Evolutionary conservation across 768 basidiomycete species (phyloP), one percentile per base, ranked within the genome.

Genomic region (Chlorophyllum brunneum): DNA sequence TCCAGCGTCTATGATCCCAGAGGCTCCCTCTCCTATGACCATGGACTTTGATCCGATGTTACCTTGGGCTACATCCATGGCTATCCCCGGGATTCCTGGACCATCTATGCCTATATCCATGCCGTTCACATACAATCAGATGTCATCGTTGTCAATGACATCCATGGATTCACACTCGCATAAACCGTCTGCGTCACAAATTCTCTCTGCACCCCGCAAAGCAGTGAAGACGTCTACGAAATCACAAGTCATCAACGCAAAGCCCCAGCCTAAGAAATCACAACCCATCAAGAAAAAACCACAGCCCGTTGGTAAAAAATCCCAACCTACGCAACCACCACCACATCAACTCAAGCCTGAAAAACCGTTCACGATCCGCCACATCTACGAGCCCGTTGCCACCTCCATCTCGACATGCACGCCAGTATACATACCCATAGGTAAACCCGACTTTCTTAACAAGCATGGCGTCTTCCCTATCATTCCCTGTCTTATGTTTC

Each of bases 391-490:
- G n/a, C 13, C 11, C 11, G 22, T 22, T 8, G 13, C 26, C 38
- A 31, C 38, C 11, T 26, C 18, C 22, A n/a, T 1, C 13, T 47
- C 51, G 46, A 58, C 55, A n/a, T 54, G 57, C 31, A 54, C 60
- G 1, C 53, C 58, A 5, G 39, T 58, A 23, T 40, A 58, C 23
- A 23, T 57, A 1, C 56, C 62, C 1, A 80, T 80, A 37, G 80
- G 80, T 10, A 73, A 80, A 46, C 68, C 65, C 10, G 75, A 78
- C 51, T 68, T 71, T 0, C 64, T 72, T 10, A 72, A 73, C 56
- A 76, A 70, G 54, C 76, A 75, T 55, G 77, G 78, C n/a, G 65
- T 68, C 2, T 81, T 78, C 60, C 61, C 65, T 23, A 62, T 67
- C 37, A 51, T 62, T 10, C 56, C 64, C 5, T 51, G 63, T 5